phyloP scores from a whole-genome alignment of 257 asterid genomes.

The Coffea eugenioides region DNA sequence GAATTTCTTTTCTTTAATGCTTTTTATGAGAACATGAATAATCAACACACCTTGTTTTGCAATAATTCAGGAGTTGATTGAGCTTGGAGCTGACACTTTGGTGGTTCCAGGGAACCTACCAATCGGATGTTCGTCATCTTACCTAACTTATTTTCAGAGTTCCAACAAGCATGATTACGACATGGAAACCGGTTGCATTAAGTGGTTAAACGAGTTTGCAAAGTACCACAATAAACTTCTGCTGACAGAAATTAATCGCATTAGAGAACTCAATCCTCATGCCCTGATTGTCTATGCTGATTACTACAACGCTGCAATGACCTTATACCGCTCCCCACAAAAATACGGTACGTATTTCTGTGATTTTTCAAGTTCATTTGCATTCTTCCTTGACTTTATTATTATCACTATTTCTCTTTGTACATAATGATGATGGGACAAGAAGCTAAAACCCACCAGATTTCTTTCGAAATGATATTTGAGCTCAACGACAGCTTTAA shows the following conservation, averaged over 20 bases:
- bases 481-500: no score
- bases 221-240: constrained; percentile 32
- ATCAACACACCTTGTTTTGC: background rate
- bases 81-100: constrained; percentile 45
- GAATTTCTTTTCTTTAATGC: no score
- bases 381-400: background rate
- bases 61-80: constrained; percentile 39
- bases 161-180: constrained; percentile 22
- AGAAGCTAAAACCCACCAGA: no score
- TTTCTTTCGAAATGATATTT: no score
- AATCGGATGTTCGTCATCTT: constrained; percentile 43
- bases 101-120: constrained; percentile 55
- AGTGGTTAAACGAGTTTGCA: constrained; percentile 30
- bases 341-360: constrained; percentile 17
- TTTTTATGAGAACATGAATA: no score
- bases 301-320: constrained; percentile 39
- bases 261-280: constrained; percentile 23
- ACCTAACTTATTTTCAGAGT: constrained; percentile 24
- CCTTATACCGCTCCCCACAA: constrained; percentile 13
- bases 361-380: background rate
- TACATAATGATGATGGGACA: background rate
- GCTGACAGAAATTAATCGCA: constrained; percentile 19
- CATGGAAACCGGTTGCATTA: constrained; percentile 33
- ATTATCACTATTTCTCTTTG: background rate
- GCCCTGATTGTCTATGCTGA: constrained; percentile 40